Evolutionary conservation across 345 rosid species (phyloP).

Genomic region (Moricandia arvensis): DNA sequence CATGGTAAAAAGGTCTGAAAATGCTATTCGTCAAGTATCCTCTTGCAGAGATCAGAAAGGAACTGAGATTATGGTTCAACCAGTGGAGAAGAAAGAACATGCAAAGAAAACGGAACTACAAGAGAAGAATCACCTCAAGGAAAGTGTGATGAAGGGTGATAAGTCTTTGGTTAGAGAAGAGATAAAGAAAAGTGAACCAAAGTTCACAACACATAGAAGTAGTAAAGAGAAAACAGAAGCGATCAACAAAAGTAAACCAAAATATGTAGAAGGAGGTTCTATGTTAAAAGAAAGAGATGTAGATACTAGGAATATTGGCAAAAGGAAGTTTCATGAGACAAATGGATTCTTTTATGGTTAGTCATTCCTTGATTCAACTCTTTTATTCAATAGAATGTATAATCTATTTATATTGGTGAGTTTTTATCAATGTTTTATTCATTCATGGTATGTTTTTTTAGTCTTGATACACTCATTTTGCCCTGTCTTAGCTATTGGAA

Average conservation of each 20-base stretch:
- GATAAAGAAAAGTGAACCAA: conserved; percentile 44
- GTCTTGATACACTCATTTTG: background rate
- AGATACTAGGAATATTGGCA: background rate
- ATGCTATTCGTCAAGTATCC: conserved; percentile 27
- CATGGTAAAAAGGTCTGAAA: conserved; percentile 33
- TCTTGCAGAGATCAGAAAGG: conserved; percentile 40
- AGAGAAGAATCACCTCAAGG: conserved; percentile 41
- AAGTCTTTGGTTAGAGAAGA: conserved; percentile 37
- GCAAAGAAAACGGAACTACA: conserved; percentile 40
- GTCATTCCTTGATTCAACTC: background rate
- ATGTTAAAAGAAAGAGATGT: background rate
- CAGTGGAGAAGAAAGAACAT: conserved; percentile 42
- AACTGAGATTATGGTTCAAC: conserved; percentile 35
- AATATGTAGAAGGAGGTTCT: background rate
- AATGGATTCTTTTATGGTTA: background rate
- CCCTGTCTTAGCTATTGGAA: background rate
- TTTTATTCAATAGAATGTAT: background rate
- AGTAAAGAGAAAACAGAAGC: conserved; percentile 38
- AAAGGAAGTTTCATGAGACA: background rate
- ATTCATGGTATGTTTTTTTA: conserved; percentile 17
- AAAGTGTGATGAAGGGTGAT: conserved; percentile 35
- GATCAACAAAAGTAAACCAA: background rate
- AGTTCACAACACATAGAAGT: conserved; percentile 36
- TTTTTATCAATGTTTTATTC: background rate
- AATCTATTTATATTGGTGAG: background rate